Conservation (phyloP, 2,329 filamentous ascomycete genomes). For the Fusarium bulbicola region DNA sequence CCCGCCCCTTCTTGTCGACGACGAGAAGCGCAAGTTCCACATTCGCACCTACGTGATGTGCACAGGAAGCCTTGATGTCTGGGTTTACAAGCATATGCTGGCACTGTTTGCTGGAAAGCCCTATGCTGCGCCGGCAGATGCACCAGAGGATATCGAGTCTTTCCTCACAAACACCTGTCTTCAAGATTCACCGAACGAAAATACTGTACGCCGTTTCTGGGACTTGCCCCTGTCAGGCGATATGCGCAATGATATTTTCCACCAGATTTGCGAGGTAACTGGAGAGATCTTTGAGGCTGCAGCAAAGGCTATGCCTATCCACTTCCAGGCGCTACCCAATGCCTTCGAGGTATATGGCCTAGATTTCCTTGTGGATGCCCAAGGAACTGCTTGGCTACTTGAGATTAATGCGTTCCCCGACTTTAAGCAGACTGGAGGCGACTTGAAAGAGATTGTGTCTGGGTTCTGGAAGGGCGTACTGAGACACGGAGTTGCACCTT, state of each 20-base stretch:
- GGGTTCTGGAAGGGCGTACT: slow-evolving; percentile 82
- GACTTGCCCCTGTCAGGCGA: slow-evolving; percentile 59
- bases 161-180: slow-evolving; percentile 97
- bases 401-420: slow-evolving; percentile 98
- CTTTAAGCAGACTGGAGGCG: slow-evolving; percentile 91
- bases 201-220: slow-evolving; percentile 81
- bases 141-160: slow-evolving; percentile 65
- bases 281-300: slow-evolving; percentile 88
- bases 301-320: slow-evolving; percentile 81
- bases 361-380: slow-evolving; percentile 83
- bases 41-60: slow-evolving; percentile 91
- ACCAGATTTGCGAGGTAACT: slow-evolving; percentile 77
- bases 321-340: slow-evolving; percentile 90
- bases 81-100: slow-evolving; percentile 91
- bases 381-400: slow-evolving; percentile 75
- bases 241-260: slow-evolving; percentile 72
- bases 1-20: slow-evolving; percentile 75
- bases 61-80: slow-evolving; percentile 79
- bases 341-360: slow-evolving; percentile 93
- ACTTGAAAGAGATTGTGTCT: slow-evolving; percentile 75
- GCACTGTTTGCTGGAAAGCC: slow-evolving; percentile 85
- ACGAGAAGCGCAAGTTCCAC: slow-evolving; percentile 86
- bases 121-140: slow-evolving; percentile 73
- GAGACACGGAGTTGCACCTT: slow-evolving; percentile 70
- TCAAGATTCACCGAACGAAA: slow-evolving; percentile 69